phyloP scores from a whole-genome alignment of 805 yeast species.

The Myxozyma lipomycoides region DNA sequence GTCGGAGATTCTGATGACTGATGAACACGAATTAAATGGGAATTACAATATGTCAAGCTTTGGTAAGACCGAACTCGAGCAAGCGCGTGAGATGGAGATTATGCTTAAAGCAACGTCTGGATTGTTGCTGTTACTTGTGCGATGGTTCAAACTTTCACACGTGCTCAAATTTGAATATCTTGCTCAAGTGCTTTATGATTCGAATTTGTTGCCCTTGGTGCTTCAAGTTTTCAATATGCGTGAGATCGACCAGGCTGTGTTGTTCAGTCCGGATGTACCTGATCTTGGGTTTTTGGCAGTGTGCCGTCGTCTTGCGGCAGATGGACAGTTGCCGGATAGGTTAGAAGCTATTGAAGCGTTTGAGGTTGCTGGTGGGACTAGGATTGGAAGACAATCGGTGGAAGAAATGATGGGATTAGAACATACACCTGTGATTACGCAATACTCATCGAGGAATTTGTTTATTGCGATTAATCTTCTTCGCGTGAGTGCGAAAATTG shows the following conservation, averaged over 20 bases:
- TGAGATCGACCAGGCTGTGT: conserved; percentile 19
- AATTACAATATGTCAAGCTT: neutral
- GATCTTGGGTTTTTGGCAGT: conserved; percentile 27
- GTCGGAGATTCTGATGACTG: conserved; percentile 1
- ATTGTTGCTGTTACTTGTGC: conserved; percentile 50
- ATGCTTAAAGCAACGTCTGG: conserved; percentile 57
- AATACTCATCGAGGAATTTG: conserved; percentile 30
- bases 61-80: conserved; percentile 18
- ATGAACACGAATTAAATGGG: neutral
- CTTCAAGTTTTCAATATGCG: conserved; percentile 23
- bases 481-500: conserved; percentile 52
- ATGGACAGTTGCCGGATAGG: conserved; percentile 17
- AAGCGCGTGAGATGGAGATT: conserved; percentile 54
- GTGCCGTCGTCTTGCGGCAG: conserved; percentile 26
- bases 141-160: conserved; percentile 80
- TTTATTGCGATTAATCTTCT: conserved; percentile 47
- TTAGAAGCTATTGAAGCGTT: neutral
- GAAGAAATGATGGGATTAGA: neutral
- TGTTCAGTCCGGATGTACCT: conserved; percentile 30
- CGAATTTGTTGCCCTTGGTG: conserved; percentile 32
- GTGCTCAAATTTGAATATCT: conserved; percentile 74
- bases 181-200: conserved; percentile 67
- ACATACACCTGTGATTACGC: conserved; percentile 7
- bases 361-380: neutral
- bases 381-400: conserved; percentile 11